Base-by-base conservation (phyloP, 495 filamentous ascomycete genomes). In the Lepidopterella palustris region DNA sequence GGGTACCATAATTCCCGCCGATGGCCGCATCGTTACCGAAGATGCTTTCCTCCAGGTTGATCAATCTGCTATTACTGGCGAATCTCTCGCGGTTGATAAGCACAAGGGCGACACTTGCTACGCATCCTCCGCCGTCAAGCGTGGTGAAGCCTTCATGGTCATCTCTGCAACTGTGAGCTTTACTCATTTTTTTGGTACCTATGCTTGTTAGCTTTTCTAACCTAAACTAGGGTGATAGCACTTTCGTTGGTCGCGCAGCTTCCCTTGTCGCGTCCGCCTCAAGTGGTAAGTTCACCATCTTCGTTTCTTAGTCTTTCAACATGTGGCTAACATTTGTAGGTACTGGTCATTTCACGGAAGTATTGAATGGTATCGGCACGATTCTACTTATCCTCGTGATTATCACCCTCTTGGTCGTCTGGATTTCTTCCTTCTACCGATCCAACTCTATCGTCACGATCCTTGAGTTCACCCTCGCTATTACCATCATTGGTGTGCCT, bases 401-500 rank as follows among this genome's bases (percentile, higher is more conserved):
- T 64, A 71, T 90, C 62, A 89, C 87, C 62, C 80, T 91, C 48
- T 76, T 95, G 49, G 72, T 90, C 50, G 87, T 93, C 72, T 96
- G 90, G 90, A 76, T 95, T 55, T 79, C 87, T 18, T 87, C 85
- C 3, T 95, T 90, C 78, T 95, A 93, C 77, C 87, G 90, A 55
- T 89, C 86, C 68, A 88, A 89, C 70, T 69, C 69, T 40, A 92
- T 90, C 58, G 80, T 86, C 55, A 70, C 70, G 20, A 93, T 95
- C 61, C 80, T 96, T 55, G 83, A 89, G 67, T 93, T 88, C 76
- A 95, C 90, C 31, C 85, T 83, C 50, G 88, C 87, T 64, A 85
- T 96, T 65, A 85, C 92, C 65, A 95, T 96, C 66, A 87, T 96
- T 60, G 91, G 91, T 82, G 91, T 96, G 26, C 91, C 91, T 55